These are phyloP conservation scores for Neonectria punicea DNA, from an alignment of 2,329 filamentous ascomycete genomes.

Conservation along the genomic window DNA sequence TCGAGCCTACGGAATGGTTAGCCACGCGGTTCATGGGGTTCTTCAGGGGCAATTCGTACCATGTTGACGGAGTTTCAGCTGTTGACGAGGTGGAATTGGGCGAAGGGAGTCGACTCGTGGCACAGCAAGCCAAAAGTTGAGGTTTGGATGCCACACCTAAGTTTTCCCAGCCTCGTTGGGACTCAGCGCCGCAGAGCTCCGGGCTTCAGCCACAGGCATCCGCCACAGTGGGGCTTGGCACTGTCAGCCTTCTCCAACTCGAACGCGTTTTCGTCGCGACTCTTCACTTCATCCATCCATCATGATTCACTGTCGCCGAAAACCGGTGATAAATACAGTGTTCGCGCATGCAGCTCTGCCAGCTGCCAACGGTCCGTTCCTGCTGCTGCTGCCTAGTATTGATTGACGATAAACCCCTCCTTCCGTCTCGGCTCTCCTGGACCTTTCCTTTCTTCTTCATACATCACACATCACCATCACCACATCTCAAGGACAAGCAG, in stretches of 20 bases:
- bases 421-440: not conserved
- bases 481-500: not conserved
- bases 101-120: slow-evolving; percentile 14
- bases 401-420: not conserved
- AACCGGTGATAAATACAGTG: not conserved
- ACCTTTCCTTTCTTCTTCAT: not conserved
- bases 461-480: not conserved
- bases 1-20: slow-evolving; percentile 73
- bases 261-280: slow-evolving; percentile 5
- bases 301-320: slow-evolving; percentile 7
- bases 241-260: slow-evolving; percentile 34
- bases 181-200: slow-evolving; percentile 1
- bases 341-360: not conserved
- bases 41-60: slow-evolving; percentile 19
- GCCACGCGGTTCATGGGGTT: not conserved
- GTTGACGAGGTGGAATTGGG: slow-evolving; percentile 9
- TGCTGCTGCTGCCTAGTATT: not conserved
- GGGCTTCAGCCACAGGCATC: slow-evolving; percentile 23
- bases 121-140: slow-evolving; percentile 22
- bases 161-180: slow-evolving; percentile 44
- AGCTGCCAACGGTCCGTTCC: not conserved
- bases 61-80: slow-evolving; percentile 40
- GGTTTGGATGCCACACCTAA: slow-evolving; percentile 33
- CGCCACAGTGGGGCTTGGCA: slow-evolving; percentile 33
- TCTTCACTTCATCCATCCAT: not conserved